These are phyloP conservation scores for Quambalaria eucalypti DNA, from an alignment of 1,284 basidiomycete species.

Conservation along the genomic window DNA sequence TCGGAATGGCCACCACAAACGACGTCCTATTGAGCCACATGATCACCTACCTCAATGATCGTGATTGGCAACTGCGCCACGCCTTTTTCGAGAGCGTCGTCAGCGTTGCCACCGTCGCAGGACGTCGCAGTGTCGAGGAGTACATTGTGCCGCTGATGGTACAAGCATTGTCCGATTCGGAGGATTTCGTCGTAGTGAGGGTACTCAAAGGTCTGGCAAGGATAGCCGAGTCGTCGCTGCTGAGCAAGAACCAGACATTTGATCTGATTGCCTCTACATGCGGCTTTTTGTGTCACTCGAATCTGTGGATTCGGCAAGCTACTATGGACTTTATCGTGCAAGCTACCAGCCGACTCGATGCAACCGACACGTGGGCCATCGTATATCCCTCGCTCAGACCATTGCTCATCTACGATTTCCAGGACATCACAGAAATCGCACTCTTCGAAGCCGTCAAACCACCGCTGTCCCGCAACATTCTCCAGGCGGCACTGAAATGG, in stretches of 20 bases:
- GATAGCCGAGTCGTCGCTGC: slow-evolving; percentile 47
- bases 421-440: slow-evolving; percentile 63
- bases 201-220: slow-evolving; percentile 76
- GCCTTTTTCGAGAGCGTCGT: slow-evolving; percentile 94
- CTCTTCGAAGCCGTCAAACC: slow-evolving; percentile 66
- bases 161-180: slow-evolving; percentile 73
- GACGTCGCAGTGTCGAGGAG: slow-evolving; percentile 51
- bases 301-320: slow-evolving; percentile 94
- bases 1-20: slow-evolving; percentile 83
- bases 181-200: slow-evolving; percentile 82
- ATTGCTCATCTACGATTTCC: slow-evolving; percentile 76
- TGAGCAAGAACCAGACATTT: slow-evolving; percentile 73
- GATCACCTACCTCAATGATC: slow-evolving; percentile 96
- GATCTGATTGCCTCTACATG: slow-evolving; percentile 77
- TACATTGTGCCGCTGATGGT: slow-evolving; percentile 88
- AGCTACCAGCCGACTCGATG: slow-evolving; percentile 61
- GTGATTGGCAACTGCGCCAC: slow-evolving; percentile 73
- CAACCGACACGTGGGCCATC: slow-evolving; percentile 81
- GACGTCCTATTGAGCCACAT: slow-evolving; percentile 92
- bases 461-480: slow-evolving; percentile 62
- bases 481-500: slow-evolving; percentile 79
- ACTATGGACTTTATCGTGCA: slow-evolving; percentile 77
- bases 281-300: slow-evolving; percentile 89
- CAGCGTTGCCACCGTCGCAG: slow-evolving; percentile 60
- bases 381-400: slow-evolving; percentile 82